phyloP scores from a whole-genome alignment of 768 basidiomycete species.

The Hygrocybe punicea region DNA sequence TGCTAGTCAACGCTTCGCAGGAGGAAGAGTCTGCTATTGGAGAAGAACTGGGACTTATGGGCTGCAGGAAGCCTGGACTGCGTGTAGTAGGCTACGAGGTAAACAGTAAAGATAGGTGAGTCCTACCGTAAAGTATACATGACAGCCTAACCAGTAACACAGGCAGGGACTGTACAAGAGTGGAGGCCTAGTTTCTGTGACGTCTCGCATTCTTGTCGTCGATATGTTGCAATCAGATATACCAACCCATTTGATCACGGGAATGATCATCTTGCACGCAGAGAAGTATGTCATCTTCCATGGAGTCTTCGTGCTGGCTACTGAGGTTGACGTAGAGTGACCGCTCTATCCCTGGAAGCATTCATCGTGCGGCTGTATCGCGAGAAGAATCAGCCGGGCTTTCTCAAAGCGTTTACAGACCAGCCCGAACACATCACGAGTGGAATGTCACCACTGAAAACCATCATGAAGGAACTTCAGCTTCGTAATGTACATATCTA shows the following conservation, averaged over 20 bases:
- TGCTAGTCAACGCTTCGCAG: constrained; percentile 78
- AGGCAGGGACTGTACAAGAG: constrained; percentile 83
- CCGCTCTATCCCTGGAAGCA: constrained; percentile 78
- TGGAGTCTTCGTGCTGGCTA: background rate
- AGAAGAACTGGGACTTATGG: constrained; percentile 90
- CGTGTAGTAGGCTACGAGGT: constrained; percentile 82
- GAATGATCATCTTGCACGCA: constrained; percentile 85
- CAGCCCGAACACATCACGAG: constrained; percentile 93
- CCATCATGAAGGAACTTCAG: constrained; percentile 90
- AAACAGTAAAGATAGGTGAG: constrained; percentile 70
- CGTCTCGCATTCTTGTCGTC: constrained; percentile 90
- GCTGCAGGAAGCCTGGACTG: constrained; percentile 82
- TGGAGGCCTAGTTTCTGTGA: constrained; percentile 88
- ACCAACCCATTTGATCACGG: constrained; percentile 82
- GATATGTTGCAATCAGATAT: constrained; percentile 89
- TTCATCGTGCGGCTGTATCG: constrained; percentile 91
- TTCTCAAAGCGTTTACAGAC: constrained; percentile 96
- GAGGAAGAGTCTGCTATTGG: constrained; percentile 91
- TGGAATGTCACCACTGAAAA: constrained; percentile 87
- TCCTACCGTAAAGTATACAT: constrained; percentile 2
- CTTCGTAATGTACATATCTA: constrained; percentile 87
- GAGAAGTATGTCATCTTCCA: constrained; percentile 56
- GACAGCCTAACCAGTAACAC: constrained; percentile 9
- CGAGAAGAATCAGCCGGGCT: constrained; percentile 84
- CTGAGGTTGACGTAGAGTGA: constrained; percentile 53